Evolutionary conservation across 352 stramenopile genomes (phyloP).

Genomic region (Phytopythium oedochilum): DNA sequence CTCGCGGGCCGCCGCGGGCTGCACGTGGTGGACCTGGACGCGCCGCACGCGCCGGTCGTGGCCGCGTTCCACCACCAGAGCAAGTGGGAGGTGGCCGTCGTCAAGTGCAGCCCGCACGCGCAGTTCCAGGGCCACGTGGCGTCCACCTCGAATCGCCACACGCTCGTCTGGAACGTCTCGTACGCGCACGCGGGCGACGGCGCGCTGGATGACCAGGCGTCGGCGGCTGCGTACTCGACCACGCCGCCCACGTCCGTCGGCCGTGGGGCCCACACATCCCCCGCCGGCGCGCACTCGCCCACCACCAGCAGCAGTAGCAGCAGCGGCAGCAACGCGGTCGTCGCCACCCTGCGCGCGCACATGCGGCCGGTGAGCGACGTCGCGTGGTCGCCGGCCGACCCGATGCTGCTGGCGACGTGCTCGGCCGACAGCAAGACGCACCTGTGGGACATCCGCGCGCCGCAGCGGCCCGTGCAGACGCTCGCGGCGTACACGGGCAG

Average conservation of each 20-base stretch:
- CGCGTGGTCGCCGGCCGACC: constrained; percentile 67
- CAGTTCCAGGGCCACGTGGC: constrained; percentile 63
- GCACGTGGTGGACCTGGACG: constrained; percentile 68
- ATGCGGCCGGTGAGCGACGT: constrained; percentile 74
- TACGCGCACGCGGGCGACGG: constrained; percentile 3
- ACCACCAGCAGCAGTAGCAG: background rate
- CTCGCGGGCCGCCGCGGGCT: constrained; percentile 65
- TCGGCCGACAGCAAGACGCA: constrained; percentile 76
- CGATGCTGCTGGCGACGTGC: constrained; percentile 71
- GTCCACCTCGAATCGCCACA: constrained; percentile 79
- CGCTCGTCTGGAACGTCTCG: constrained; percentile 75
- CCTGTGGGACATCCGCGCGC: constrained; percentile 79
- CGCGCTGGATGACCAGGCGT: background rate
- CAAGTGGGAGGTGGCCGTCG: constrained; percentile 75
- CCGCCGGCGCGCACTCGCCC: background rate
- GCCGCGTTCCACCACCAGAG: constrained; percentile 74
- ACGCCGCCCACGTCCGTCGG: constrained; percentile 22
- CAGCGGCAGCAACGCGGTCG: constrained; percentile 18
- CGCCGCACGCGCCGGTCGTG: constrained; percentile 39
- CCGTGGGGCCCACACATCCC: background rate
- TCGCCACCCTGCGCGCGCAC: constrained; percentile 71
- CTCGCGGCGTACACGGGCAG: constrained; percentile 64
- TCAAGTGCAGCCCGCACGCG: constrained; percentile 73
- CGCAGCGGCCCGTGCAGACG: constrained; percentile 61
- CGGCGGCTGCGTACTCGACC: constrained; percentile 13